Conservation (phyloP, 2,329 filamentous ascomycete species). For the Diatrype stigma region DNA sequence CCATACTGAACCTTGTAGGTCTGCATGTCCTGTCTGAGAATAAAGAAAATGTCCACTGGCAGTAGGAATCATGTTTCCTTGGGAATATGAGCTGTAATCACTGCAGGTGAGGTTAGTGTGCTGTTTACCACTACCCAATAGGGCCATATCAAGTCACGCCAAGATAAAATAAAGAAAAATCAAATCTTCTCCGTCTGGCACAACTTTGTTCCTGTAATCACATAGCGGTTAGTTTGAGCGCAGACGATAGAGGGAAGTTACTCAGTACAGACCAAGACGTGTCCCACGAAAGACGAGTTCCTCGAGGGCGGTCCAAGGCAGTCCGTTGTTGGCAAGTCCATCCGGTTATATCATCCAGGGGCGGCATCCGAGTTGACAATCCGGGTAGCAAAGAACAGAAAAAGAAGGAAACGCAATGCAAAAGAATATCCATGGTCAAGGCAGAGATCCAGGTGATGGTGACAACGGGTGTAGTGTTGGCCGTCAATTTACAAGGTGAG, state of each 20-base stretch:
- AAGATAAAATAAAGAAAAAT: slow-evolving; percentile 28
- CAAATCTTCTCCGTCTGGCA: slow-evolving; percentile 35
- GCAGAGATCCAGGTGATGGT: slow-evolving; percentile 7
- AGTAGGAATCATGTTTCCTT: slow-evolving; percentile 46
- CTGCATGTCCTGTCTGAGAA: slow-evolving; percentile 57
- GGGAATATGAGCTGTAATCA: slow-evolving; percentile 52
- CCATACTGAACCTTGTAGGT: slow-evolving; percentile 53
- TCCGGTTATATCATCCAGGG: background rate
- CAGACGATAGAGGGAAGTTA: slow-evolving; percentile 15
- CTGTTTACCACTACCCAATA: slow-evolving; percentile 42
- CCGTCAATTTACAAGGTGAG: slow-evolving; percentile 12
- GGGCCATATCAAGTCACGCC: slow-evolving; percentile 22
- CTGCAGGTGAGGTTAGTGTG: slow-evolving; percentile 53
- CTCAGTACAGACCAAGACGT: slow-evolving; percentile 35
- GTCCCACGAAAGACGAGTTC: slow-evolving; percentile 4
- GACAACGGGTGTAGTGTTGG: slow-evolving; percentile 7
- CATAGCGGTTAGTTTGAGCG: slow-evolving; percentile 30
- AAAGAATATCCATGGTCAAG: background rate
- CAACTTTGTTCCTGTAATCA: slow-evolving; percentile 54
- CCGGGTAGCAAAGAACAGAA: background rate
- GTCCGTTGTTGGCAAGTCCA: background rate
- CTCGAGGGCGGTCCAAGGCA: too few species aligned
- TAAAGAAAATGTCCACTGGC: slow-evolving; percentile 52
- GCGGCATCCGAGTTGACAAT: background rate
- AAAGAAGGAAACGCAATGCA: background rate